phyloP scores from a whole-genome alignment of 2,329 filamentous ascomycete genomes.

The Venturia oleaginea region DNA sequence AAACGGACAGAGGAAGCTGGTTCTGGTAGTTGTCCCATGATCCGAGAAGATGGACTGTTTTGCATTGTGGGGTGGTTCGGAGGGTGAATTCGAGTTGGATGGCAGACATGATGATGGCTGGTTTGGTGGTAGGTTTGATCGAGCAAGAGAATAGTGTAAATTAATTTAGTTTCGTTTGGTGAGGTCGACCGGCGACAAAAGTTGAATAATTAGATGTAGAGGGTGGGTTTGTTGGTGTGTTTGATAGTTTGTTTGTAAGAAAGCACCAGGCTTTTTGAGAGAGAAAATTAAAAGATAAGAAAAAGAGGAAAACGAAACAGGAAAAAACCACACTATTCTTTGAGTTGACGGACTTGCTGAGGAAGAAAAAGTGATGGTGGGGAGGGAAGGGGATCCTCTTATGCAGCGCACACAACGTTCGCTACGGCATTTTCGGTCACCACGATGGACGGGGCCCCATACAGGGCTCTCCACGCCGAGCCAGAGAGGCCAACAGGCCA shows the following conservation, averaged over 20 bases:
- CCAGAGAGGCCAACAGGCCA: not conserved
- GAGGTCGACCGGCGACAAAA: slow-evolving; percentile 34
- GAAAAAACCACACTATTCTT: slow-evolving; percentile 42
- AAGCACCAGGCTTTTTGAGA: slow-evolving; percentile 37
- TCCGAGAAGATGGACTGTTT: slow-evolving; percentile 93
- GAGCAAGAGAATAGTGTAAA: slow-evolving; percentile 40
- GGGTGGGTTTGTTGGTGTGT: slow-evolving; percentile 15
- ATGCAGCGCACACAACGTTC: slow-evolving; percentile 1
- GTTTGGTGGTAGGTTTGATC: slow-evolving; percentile 12
- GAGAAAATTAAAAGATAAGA: slow-evolving; percentile 32
- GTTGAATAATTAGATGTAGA: slow-evolving; percentile 18
- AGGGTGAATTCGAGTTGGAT: slow-evolving; percentile 93
- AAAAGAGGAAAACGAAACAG: slow-evolving; percentile 31
- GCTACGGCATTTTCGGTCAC: slow-evolving; percentile 1
- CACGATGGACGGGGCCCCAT: not conserved
- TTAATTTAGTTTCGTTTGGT: slow-evolving; percentile 26
- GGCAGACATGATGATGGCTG: slow-evolving; percentile 61
- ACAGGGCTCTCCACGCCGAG: not conserved
- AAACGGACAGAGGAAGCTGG: slow-evolving; percentile 89
- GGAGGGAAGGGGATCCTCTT: slow-evolving; percentile 9
- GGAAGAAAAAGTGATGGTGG: slow-evolving; percentile 21
- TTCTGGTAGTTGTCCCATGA: slow-evolving; percentile 97
- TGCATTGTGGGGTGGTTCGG: slow-evolving; percentile 90
- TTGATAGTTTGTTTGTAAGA: slow-evolving; percentile 16
- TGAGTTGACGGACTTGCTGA: slow-evolving; percentile 41